These are phyloP conservation scores for Lipomyces sp. DNA, from an alignment of 805 yeast genomes.

Conservation along the genomic window DNA sequence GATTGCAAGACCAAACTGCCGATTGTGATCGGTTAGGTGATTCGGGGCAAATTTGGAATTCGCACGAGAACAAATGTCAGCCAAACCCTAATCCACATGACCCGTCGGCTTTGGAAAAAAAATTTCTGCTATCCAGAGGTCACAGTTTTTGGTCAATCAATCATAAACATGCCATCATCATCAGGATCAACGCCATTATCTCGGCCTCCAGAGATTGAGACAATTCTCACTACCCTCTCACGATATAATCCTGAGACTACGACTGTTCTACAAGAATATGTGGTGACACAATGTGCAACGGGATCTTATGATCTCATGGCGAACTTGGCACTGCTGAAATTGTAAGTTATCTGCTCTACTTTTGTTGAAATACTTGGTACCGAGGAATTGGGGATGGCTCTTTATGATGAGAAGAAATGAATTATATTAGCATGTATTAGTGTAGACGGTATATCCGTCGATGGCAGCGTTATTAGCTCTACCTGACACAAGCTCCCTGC, in stretches of 20 bases:
- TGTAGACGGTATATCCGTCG: slow-evolving; percentile 33
- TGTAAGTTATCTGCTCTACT: slow-evolving; percentile 40
- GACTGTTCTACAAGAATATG: slow-evolving; percentile 53
- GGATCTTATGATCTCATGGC: slow-evolving; percentile 49
- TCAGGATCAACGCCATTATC: slow-evolving; percentile 41
- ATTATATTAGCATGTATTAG: slow-evolving; percentile 35
- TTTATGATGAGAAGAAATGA: slow-evolving; percentile 27
- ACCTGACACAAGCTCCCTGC: slow-evolving; percentile 23
- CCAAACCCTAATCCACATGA: background rate
- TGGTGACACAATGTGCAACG: slow-evolving; percentile 48
- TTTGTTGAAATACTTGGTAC: background rate
- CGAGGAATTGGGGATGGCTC: background rate
- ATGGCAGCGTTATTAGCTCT: slow-evolving; percentile 37
- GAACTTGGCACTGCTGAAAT: slow-evolving; percentile 54
- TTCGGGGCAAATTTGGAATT: no score
- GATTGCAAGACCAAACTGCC: background rate
- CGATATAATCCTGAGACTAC: slow-evolving; percentile 54
- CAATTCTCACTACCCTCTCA: slow-evolving; percentile 50
- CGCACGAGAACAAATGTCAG: background rate
- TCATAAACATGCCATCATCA: slow-evolving; percentile 20
- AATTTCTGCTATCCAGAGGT: background rate
- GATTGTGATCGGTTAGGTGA: background rate
- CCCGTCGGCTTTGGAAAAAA: background rate
- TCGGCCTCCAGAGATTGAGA: slow-evolving; percentile 51
- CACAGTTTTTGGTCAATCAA: background rate